Base-by-base conservation (phyloP, 805 yeast genomes). In the Trichomonascus vanleenenianus region DNA sequence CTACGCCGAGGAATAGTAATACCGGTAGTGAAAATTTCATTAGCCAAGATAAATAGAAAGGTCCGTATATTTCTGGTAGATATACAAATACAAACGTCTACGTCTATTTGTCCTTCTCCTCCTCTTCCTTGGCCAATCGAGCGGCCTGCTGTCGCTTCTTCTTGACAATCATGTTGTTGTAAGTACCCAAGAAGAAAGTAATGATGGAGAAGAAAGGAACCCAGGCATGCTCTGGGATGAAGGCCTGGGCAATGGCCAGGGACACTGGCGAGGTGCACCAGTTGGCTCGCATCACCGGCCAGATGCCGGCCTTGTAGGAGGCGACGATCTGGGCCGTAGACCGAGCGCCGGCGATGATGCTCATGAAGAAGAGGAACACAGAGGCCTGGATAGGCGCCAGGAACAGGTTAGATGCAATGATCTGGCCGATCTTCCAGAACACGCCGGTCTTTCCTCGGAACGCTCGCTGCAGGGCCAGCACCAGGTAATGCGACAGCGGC, bases 201-300 rank as follows among this genome's bases (percentile, higher is more conserved):
- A 66, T 56, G 45, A 66, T 48, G 30, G 65, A 56, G 55, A 66
- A 66, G 55, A 61, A 59, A 5, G 71, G 71, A 20, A 66, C 66
- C 71, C 71, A 66, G 15, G 67, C 63, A 18, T 55, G 49, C 50
- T 61, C 62, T 30, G 70, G 70, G 32, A 66, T 51, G 44, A 60
- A 62, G 30, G 55, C 56, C 54, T 66, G 71, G 16, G 70, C 68
- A 38, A 66, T 39, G 3, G 64, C 67, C 44, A 66, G 47, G 4
- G 60, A 52, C 22, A 61, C 37, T 10, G 71, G 71, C n/a, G 67
- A 58, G 12, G 63, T 52, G 39, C 61, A 49, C 71, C 70, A 66
- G 31, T 60, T 54, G 34, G 64, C 55, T 45, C 53, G 54, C 52
- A 66, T 45, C 12, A 65, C 64, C 6, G 66, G 61, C 51, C 61